These are phyloP conservation scores for Panus rudis DNA, from an alignment of 768 basidiomycete genomes.

Conservation along the genomic window DNA sequence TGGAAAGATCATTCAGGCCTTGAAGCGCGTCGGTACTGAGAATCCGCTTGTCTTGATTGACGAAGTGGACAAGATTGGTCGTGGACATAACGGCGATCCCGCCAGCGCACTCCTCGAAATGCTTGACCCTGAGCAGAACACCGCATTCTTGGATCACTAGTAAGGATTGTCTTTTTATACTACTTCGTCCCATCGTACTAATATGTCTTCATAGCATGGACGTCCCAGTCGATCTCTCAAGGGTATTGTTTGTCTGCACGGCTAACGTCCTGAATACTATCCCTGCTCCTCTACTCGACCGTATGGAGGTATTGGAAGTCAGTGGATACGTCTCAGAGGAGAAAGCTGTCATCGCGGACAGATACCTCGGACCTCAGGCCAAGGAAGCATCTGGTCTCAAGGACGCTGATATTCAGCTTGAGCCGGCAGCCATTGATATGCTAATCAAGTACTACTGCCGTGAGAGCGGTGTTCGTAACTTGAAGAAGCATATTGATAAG, in stretches of 20 bases:
- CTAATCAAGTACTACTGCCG: slow-evolving; percentile 97
- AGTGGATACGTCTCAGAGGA: slow-evolving; percentile 93
- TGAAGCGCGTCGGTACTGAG: slow-evolving; percentile 89
- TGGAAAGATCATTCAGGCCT: slow-evolving; percentile 90
- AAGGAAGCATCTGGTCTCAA: slow-evolving; percentile 86
- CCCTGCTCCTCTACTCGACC: slow-evolving; percentile 86
- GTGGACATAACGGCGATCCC: slow-evolving; percentile 89
- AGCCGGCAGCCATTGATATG: slow-evolving; percentile 69
- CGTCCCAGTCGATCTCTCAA: slow-evolving; percentile 91
- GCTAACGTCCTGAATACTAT: slow-evolving; percentile 93
- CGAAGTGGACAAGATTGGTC: slow-evolving; percentile 93
- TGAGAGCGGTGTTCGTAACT: slow-evolving; percentile 91
- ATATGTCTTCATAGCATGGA: slow-evolving; percentile 65
- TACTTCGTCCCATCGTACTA: background rate
- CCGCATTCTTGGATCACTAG: slow-evolving; percentile 93
- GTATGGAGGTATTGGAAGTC: slow-evolving; percentile 96
- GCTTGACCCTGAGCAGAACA: slow-evolving; percentile 94
- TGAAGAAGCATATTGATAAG: slow-evolving; percentile 99
- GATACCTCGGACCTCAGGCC: slow-evolving; percentile 89
- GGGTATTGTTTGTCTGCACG: slow-evolving; percentile 96
- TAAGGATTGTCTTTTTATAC: slow-evolving; percentile 33
- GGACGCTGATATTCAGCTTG: slow-evolving; percentile 74
- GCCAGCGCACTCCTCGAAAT: slow-evolving; percentile 87
- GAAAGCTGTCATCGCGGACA: slow-evolving; percentile 80
- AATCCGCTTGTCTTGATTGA: slow-evolving; percentile 93